Conservation (phyloP, 768 basidiomycete genomes). For the Macrolepiota dolichaula region DNA sequence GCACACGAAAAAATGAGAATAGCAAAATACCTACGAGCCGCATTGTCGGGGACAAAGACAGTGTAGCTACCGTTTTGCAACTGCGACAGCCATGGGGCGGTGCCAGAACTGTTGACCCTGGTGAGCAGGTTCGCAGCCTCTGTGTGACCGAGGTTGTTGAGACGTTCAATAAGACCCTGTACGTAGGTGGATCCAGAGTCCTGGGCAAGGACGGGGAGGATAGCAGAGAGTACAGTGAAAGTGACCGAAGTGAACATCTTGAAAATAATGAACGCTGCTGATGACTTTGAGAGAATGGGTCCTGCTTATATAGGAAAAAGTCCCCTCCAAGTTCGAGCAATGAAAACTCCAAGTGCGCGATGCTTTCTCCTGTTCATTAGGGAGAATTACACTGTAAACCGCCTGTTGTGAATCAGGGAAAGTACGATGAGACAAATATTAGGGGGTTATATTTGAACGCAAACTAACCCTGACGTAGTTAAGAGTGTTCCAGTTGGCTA, state of each 20-base stretch:
- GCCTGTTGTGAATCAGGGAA: neutral
- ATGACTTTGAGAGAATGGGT: neutral
- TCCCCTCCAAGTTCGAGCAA: neutral
- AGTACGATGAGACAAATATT: slow-evolving; percentile 1
- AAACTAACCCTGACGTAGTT: neutral
- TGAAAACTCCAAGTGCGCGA: neutral
- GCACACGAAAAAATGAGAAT: slow-evolving; percentile 14
- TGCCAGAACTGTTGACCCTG: slow-evolving; percentile 39
- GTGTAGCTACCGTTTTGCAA: slow-evolving; percentile 44
- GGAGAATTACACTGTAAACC: neutral
- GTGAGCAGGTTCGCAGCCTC: slow-evolving; percentile 35
- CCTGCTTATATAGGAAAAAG: neutral
- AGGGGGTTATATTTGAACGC: neutral
- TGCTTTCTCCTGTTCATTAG: slow-evolving; percentile 3
- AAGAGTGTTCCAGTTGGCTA: neutral
- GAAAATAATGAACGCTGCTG: neutral
- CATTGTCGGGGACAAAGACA: slow-evolving; percentile 55
- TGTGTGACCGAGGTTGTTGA: slow-evolving; percentile 38
- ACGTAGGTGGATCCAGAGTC: slow-evolving; percentile 17
- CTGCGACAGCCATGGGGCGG: slow-evolving; percentile 40
- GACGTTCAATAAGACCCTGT: slow-evolving; percentile 31
- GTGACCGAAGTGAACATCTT: slow-evolving; percentile 13
- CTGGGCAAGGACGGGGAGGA: slow-evolving; percentile 16
- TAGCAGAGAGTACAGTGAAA: slow-evolving; percentile 14
- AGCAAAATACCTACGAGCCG: slow-evolving; percentile 42